These are phyloP conservation scores for Mallotus japonicus DNA, from an alignment of 441 rosid genomes.

Conservation along the genomic window DNA sequence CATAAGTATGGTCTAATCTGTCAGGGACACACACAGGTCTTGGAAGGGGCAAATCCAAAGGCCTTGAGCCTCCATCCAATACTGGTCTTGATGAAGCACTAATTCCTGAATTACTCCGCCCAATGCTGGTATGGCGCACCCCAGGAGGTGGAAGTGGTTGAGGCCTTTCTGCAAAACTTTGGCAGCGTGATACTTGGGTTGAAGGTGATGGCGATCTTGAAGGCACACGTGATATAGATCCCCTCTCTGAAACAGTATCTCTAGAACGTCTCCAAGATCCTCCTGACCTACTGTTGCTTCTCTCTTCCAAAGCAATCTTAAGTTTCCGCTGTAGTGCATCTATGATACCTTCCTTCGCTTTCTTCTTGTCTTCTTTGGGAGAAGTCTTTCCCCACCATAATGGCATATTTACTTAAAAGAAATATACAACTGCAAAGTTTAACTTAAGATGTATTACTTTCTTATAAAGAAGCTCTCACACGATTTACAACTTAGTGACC, in stretches of 20 bases:
- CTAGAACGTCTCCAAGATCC: conserved; percentile 42
- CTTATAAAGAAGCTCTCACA: conserved; percentile 25
- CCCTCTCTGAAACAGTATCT: conserved; percentile 49
- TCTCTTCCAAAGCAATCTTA: conserved; percentile 48
- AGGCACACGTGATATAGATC: conserved; percentile 48
- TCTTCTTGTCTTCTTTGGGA: conserved; percentile 63
- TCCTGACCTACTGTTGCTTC: conserved; percentile 40
- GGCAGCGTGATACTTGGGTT: conserved; percentile 55
- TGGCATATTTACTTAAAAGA: conserved; percentile 41
- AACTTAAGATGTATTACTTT: conserved; percentile 28
- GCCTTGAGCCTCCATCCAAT: conserved; percentile 40
- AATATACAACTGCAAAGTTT: conserved; percentile 21
- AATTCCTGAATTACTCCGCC: conserved; percentile 47
- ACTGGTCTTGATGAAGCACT: conserved; percentile 34
- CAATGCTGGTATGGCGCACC: conserved; percentile 25
- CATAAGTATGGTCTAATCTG: conserved; percentile 40
- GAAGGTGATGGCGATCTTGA: conserved; percentile 67
- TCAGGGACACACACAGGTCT: conserved; percentile 44
- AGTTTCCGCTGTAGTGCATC: conserved; percentile 53
- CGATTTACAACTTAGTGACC: conserved; percentile 27
- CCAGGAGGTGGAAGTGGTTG: conserved; percentile 82
- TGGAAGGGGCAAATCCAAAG: conserved; percentile 50
- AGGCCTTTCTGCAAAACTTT: conserved; percentile 65
- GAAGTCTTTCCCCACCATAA: conserved; percentile 62
- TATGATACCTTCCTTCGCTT: conserved; percentile 51